These are phyloP conservation scores for Trichoderma sp. DNA, from an alignment of 2,329 filamentous ascomycete species.

Conservation along the genomic window DNA sequence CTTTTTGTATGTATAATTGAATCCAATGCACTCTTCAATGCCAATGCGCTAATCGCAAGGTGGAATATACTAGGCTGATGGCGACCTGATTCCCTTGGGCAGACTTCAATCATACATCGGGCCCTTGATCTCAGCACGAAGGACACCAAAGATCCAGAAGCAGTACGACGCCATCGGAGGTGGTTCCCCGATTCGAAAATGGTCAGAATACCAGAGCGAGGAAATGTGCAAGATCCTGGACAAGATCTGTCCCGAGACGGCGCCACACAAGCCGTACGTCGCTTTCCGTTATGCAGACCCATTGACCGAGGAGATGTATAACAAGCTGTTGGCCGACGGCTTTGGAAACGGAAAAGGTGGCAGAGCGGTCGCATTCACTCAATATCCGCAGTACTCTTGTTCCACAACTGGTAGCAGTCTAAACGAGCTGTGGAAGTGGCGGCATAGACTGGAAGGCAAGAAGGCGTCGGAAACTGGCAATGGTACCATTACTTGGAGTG, in stretches of 20 bases:
- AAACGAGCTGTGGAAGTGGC: slow-evolving; percentile 98
- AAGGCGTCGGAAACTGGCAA: slow-evolving; percentile 50
- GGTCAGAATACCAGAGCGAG: slow-evolving; percentile 89
- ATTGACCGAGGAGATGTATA: slow-evolving; percentile 91
- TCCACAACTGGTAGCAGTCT: slow-evolving; percentile 94
- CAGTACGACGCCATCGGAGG: slow-evolving; percentile 95
- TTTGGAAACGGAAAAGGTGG: slow-evolving; percentile 90
- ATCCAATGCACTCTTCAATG: neutral
- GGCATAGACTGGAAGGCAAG: slow-evolving; percentile 81
- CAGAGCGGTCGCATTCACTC: slow-evolving; percentile 92
- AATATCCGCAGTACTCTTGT: slow-evolving; percentile 98
- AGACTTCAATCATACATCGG: slow-evolving; percentile 88
- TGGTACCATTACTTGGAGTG: slow-evolving; percentile 88
- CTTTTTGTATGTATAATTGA: slow-evolving; percentile 68
- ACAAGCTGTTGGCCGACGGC: slow-evolving; percentile 76
- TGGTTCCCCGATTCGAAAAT: slow-evolving; percentile 96
- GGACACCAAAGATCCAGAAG: slow-evolving; percentile 94
- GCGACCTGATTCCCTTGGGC: slow-evolving; percentile 91
- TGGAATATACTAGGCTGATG: slow-evolving; percentile 67
- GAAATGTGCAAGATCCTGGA: slow-evolving; percentile 99
- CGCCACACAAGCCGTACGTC: slow-evolving; percentile 95
- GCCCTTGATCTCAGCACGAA: slow-evolving; percentile 76
- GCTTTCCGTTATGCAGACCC: slow-evolving; percentile 95
- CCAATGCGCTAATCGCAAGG: neutral
- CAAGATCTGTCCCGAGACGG: slow-evolving; percentile 84